Percentiles rank a stretch among this genome's conserved stretches.
These are phyloP conservation scores for Physocladia obscura DNA, from an alignment of 192 early-diverging fungal genomes.

Conservation along the genomic window DNA sequence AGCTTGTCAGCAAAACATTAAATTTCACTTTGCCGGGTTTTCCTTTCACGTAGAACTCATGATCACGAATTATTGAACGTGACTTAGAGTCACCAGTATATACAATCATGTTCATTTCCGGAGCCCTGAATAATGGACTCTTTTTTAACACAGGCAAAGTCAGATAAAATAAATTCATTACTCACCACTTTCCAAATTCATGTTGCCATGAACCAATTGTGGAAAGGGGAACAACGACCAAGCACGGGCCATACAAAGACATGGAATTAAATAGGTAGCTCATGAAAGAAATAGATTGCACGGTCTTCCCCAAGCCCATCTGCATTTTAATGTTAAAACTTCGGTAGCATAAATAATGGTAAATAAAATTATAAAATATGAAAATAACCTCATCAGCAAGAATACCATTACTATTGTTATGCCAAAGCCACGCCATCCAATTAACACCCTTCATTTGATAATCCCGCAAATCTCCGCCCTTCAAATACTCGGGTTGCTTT, in stretches of 20 bases:
- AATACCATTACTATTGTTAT: slow-evolving; percentile 93
- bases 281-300: slow-evolving; percentile 94
- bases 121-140: slow-evolving; percentile 54
- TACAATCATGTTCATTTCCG: slow-evolving; percentile 84
- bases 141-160: not conserved
- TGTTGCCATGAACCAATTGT: slow-evolving; percentile 92
- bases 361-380: not conserved
- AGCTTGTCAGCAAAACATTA: slow-evolving; percentile 93
- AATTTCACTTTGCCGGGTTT: slow-evolving; percentile 63
- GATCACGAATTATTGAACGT: slow-evolving; percentile 85
- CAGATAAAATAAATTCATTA: not conserved
- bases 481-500: slow-evolving; percentile 79
- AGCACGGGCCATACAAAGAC: slow-evolving; percentile 86
- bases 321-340: slow-evolving; percentile 18
- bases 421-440: slow-evolving; percentile 97
- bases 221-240: slow-evolving; percentile 95
- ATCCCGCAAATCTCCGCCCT: slow-evolving; percentile 86
- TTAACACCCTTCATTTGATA: slow-evolving; percentile 94
- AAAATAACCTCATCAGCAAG: slow-evolving; percentile 77
- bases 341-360: not conserved
- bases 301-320: slow-evolving; percentile 89
- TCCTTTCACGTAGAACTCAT: slow-evolving; percentile 79
- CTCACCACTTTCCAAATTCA: slow-evolving; percentile 87
- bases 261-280: slow-evolving; percentile 83
- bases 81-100: slow-evolving; percentile 85